These are phyloP conservation scores for Termitomyces sp. DNA, from an alignment of 768 basidiomycete species.

Conservation along the genomic window DNA sequence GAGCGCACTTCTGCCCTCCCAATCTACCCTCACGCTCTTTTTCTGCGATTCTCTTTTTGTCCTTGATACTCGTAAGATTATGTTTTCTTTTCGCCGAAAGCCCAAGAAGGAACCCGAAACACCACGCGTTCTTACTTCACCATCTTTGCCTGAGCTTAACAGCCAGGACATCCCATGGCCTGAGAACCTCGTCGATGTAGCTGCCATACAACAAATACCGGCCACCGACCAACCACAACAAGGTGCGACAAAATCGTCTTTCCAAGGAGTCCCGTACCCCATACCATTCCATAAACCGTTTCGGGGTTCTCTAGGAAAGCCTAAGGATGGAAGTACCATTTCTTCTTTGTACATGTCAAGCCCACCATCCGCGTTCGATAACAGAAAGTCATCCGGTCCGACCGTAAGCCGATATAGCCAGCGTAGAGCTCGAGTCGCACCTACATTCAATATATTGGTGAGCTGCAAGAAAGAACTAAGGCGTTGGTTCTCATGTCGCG, in stretches of 20 bases:
- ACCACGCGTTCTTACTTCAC: constrained; percentile 62
- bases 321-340: constrained; percentile 46
- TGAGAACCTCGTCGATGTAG: constrained; percentile 72
- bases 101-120: constrained; percentile 47
- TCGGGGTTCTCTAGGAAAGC: constrained; percentile 48
- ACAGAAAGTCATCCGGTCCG: constrained; percentile 40
- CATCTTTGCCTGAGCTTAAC: constrained; percentile 75
- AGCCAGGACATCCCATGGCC: constrained; percentile 84
- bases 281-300: constrained; percentile 86
- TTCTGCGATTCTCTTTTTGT: constrained; percentile 13
- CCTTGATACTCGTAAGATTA: constrained; percentile 26
- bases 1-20: constrained; percentile 6
- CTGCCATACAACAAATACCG: constrained; percentile 51
- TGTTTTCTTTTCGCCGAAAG: constrained; percentile 79
- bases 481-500: not conserved
- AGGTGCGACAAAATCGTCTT: constrained; percentile 72
- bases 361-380: constrained; percentile 62
- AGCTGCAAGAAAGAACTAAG: constrained; percentile 9
- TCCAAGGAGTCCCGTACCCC: constrained; percentile 49
- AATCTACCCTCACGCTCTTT: constrained; percentile 15
- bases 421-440: constrained; percentile 60
- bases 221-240: constrained; percentile 37
- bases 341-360: constrained; percentile 67
- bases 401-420: constrained; percentile 51
- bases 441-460: constrained; percentile 88